Evolutionary conservation across 1,139 yeast genomes (phyloP).

Genomic region (Suhomyces bolitotheri): DNA sequence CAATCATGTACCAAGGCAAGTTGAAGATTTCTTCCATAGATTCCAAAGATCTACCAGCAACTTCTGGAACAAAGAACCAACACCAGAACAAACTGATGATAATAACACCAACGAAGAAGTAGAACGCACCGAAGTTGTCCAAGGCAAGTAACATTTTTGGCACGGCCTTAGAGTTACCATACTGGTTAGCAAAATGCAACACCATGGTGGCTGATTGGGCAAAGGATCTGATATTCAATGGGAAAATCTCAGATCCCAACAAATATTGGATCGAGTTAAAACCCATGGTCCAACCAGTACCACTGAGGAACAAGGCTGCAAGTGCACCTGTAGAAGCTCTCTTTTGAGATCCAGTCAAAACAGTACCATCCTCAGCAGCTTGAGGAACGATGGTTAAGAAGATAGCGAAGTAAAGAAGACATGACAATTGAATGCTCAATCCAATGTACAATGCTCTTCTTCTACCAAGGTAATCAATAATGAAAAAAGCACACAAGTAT

Average conservation of each 20-base stretch:
- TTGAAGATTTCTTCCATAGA: conserved; percentile 58
- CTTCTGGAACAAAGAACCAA: conserved; percentile 56
- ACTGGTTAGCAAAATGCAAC: conserved; percentile 60
- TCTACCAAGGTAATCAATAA: conserved; percentile 50
- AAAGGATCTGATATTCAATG: conserved; percentile 52
- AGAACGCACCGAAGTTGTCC: conserved; percentile 55
- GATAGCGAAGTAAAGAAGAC: conserved; percentile 44
- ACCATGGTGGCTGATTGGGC: conserved; percentile 59
- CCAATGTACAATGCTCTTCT: conserved; percentile 43
- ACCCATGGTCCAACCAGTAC: conserved; percentile 65
- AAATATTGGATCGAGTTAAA: conserved; percentile 61
- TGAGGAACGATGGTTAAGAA: conserved; percentile 50
- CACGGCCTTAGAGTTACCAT: conserved; percentile 58
- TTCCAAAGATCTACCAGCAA: conserved; percentile 55
- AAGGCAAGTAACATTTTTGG: conserved; percentile 53
- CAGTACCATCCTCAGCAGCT: conserved; percentile 32
- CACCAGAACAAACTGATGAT: conserved; percentile 46
- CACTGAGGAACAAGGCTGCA: conserved; percentile 53
- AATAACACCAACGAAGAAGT: conserved; percentile 51
- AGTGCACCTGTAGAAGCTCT: conserved; percentile 52
- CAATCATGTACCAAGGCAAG: conserved; percentile 59
- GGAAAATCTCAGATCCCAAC: conserved; percentile 60
- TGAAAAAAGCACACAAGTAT: conserved; percentile 46
- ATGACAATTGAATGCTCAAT: conserved; percentile 33
- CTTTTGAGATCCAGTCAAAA: conserved; percentile 30